Percentiles rank a stretch among this genome's conserved stretches.
Evolutionary conservation across 2,329 filamentous ascomycete genomes (phyloP).

Genomic region (Alternaria angustiovoidea): DNA sequence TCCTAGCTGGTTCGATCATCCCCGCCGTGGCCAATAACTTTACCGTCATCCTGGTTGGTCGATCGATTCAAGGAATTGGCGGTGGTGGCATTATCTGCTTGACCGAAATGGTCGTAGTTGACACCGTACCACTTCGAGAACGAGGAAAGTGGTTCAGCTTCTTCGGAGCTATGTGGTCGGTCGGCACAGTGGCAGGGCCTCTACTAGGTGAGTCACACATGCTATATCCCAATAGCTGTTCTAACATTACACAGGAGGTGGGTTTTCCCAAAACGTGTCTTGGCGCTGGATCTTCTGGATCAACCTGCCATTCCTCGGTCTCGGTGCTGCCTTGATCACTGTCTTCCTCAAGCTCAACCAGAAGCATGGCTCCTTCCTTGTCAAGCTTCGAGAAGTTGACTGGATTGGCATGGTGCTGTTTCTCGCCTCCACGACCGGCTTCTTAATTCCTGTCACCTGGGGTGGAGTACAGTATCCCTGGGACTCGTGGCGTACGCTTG

Average conservation of each 20-base stretch:
- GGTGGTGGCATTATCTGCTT: slow-evolving; percentile 54
- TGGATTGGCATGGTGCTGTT: slow-evolving; percentile 70
- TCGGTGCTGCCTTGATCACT: slow-evolving; percentile 59
- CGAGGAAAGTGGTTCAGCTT: slow-evolving; percentile 55
- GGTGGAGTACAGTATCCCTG: slow-evolving; percentile 72
- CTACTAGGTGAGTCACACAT: slow-evolving; percentile 39
- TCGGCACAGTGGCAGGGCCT: slow-evolving; percentile 64
- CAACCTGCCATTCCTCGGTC: slow-evolving; percentile 65
- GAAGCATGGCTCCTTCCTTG: slow-evolving; percentile 55
- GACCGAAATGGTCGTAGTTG: slow-evolving; percentile 56
- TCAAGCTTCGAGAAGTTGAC: slow-evolving; percentile 66
- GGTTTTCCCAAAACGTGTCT: slow-evolving; percentile 59
- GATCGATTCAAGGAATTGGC: slow-evolving; percentile 53
- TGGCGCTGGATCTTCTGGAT: slow-evolving; percentile 74
- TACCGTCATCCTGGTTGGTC: slow-evolving; percentile 49
- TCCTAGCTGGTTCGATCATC: slow-evolving; percentile 48
- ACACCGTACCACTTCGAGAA: slow-evolving; percentile 55
- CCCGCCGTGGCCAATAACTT: slow-evolving; percentile 51
- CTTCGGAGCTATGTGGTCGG: slow-evolving; percentile 59
- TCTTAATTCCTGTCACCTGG: slow-evolving; percentile 70
- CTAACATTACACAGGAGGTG: slow-evolving; percentile 52
- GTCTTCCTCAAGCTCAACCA: slow-evolving; percentile 64
- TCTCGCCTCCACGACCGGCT: slow-evolving; percentile 64
- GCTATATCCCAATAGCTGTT: background rate
- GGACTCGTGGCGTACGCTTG: slow-evolving; percentile 68